Conservation (phyloP, 805 yeast species). For the Yamadazyma kitorensis region DNA sequence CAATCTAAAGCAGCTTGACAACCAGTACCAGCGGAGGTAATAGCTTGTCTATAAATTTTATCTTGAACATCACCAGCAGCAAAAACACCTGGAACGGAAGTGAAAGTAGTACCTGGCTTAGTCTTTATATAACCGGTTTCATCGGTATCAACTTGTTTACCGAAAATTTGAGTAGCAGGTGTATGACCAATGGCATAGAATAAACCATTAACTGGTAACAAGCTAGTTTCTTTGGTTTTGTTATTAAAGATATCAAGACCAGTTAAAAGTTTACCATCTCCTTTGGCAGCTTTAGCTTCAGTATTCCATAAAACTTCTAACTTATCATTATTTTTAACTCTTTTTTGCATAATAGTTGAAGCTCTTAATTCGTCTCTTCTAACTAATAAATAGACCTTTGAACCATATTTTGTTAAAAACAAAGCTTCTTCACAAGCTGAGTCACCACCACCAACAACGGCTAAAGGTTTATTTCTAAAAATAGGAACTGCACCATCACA, state of each 20-base stretch:
- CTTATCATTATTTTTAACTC: conserved; percentile 80
- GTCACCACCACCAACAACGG: conserved; percentile 99
- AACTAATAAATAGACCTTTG: conserved; percentile 89
- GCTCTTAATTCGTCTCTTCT: conserved; percentile 96
- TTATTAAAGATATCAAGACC: conserved; percentile 66
- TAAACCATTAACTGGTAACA: conserved; percentile 81
- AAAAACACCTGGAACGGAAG: conserved; percentile 86
- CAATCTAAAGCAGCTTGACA: conserved; percentile 99
- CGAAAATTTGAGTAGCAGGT: conserved; percentile 87
- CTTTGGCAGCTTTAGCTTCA: conserved; percentile 83
- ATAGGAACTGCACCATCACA: conserved; percentile 99
- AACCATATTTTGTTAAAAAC: conserved; percentile 95
- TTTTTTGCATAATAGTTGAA: conserved; percentile 93
- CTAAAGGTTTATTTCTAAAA: conserved; percentile 95
- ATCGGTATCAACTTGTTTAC: conserved; percentile 77
- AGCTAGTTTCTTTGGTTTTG: conserved; percentile 64
- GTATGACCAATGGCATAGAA: conserved; percentile 98
- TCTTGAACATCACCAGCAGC: conserved; percentile 99
- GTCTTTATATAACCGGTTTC: conserved; percentile 88
- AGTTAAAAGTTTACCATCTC: conserved; percentile 82
- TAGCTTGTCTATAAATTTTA: conserved; percentile 95
- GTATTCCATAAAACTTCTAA: conserved; percentile 88
- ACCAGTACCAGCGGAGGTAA: conserved; percentile 99
- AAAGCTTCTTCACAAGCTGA: conserved; percentile 99
- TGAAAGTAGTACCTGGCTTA: conserved; percentile 81